Percentiles rank a stretch among this genome's conserved stretches.
These are phyloP conservation scores for Cenchrus fungigraminus DNA, from an alignment of 176 grass and related monocot species.

Conservation along the genomic window DNA sequence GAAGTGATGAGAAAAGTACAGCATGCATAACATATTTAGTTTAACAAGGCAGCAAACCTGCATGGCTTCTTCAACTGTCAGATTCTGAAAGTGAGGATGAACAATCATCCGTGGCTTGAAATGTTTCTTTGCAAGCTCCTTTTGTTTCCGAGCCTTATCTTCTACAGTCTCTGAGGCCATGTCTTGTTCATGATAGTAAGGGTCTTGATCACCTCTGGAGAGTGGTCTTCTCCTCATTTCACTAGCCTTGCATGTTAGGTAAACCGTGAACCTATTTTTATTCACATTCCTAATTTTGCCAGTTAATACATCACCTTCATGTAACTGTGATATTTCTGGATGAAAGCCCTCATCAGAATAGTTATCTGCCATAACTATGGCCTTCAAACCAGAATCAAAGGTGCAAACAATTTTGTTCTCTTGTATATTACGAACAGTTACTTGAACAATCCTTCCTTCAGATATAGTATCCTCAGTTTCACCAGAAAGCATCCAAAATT, in stretches of 20 bases:
- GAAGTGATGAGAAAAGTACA: background rate
- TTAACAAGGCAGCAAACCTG: conserved; percentile 54
- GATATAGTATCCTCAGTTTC: conserved; percentile 94
- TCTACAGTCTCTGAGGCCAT: conserved; percentile 45
- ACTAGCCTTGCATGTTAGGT: conserved; percentile 75
- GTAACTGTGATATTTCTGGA: conserved; percentile 58
- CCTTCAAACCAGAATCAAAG: conserved; percentile 97
- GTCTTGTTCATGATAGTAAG: conserved; percentile 72
- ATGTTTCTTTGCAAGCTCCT: conserved; percentile 86
- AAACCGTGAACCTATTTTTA: conserved; percentile 79
- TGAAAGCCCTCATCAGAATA: conserved; percentile 79
- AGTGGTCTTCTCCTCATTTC: conserved; percentile 65
- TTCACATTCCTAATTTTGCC: conserved; percentile 88
- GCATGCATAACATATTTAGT: background rate
- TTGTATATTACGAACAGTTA: conserved; percentile 80
- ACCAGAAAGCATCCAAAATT: conserved; percentile 95
- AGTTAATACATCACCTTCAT: conserved; percentile 86
- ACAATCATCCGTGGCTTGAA: conserved; percentile 96
- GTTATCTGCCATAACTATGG: conserved; percentile 77
- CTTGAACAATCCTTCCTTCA: conserved; percentile 97
- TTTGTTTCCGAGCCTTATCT: conserved; percentile 80
- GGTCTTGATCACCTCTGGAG: conserved; percentile 60
- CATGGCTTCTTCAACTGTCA: conserved; percentile 92
- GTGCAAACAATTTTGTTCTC: conserved; percentile 81
- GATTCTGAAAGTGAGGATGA: conserved; percentile 94